A percentile compares a stretch with the other conserved stretches of the same genome.
phyloP scores from a whole-genome alignment of 2,329 filamentous ascomycete genomes.

The Dactylellina leptospora region DNA sequence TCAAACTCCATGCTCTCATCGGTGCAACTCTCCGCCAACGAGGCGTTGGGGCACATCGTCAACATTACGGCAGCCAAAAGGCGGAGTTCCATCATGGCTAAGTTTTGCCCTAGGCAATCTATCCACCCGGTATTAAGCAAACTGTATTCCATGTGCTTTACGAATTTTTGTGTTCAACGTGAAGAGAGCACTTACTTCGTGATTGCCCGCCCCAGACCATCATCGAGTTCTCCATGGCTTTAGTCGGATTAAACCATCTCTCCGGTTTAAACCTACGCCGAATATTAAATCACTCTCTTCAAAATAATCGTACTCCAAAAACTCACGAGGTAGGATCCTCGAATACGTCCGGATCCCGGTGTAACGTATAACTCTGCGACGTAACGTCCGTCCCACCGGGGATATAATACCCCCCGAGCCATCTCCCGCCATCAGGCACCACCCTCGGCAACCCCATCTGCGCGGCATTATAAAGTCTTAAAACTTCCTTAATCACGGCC shows the following conservation, averaged over 20 bases:
- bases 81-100: slow-evolving; percentile 35
- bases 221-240: slow-evolving; percentile 19
- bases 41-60: slow-evolving; percentile 1
- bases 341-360: slow-evolving; percentile 27
- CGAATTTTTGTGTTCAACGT: no score
- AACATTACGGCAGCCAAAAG: slow-evolving; percentile 16
- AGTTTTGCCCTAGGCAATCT: slow-evolving; percentile 28
- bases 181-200: slow-evolving; percentile 16
- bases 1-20: slow-evolving; percentile 42
- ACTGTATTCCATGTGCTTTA: no score
- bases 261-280: slow-evolving; percentile 41
- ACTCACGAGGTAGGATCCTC: slow-evolving; percentile 20
- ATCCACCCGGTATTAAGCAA: no score
- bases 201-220: slow-evolving; percentile 18
- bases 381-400: slow-evolving; percentile 23
- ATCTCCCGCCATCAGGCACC: slow-evolving; percentile 19
- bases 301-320: neutral
- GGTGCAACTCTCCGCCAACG: slow-evolving; percentile 19
- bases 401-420: slow-evolving; percentile 23
- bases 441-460: slow-evolving; percentile 20
- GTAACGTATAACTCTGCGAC: slow-evolving; percentile 22
- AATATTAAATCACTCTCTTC: neutral
- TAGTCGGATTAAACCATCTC: slow-evolving; percentile 38
- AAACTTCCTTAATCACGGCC: slow-evolving; percentile 14
- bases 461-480: slow-evolving; percentile 27